phyloP scores from a whole-genome alignment of 139 green algal species.

The Edaphochlamys debaryana region DNA sequence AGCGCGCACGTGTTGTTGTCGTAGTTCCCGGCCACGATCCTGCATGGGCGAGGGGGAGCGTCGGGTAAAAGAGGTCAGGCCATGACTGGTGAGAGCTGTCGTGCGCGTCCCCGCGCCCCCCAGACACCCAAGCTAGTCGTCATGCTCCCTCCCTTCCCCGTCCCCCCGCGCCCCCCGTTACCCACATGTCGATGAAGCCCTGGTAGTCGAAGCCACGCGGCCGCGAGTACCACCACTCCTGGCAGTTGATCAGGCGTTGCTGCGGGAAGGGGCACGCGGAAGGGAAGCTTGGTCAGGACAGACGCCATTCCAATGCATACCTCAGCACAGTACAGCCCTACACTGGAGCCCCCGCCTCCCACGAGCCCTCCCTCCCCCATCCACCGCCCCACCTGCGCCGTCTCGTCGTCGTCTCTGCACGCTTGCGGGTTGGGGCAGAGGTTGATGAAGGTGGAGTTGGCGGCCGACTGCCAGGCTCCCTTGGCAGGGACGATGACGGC shows the following conservation, averaged over 20 bases:
- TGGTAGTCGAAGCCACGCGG: conserved; percentile 25
- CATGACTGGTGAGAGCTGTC: too few relatives aligned
- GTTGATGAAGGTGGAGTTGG: conserved; percentile 42
- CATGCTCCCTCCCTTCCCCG: too few relatives aligned
- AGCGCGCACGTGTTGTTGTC: neutral
- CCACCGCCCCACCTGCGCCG: neutral
- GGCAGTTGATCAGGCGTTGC: conserved; percentile 8
- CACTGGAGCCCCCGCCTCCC: neutral
- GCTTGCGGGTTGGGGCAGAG: conserved; percentile 38
- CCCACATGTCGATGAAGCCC: conserved; percentile 11
- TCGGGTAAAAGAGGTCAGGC: too few relatives aligned
- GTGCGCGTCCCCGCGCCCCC: too few relatives aligned
- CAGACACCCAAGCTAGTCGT: too few relatives aligned
- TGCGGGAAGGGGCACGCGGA: neutral
- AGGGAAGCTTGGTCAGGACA: neutral
- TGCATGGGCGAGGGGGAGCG: too few relatives aligned
- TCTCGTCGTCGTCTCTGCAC: neutral
- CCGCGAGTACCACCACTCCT: conserved; percentile 37
- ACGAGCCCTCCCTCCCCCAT: neutral
- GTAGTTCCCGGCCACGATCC: too few relatives aligned
- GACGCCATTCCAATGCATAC: too few relatives aligned
- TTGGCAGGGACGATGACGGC: conserved; percentile 11
- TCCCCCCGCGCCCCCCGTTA: too few relatives aligned
- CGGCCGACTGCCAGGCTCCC: conserved; percentile 41
- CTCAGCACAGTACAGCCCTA: neutral